These are phyloP conservation scores for Ambrosiella cleistominuta DNA, from an alignment of 2,329 filamentous ascomycete genomes.

Conservation along the genomic window DNA sequence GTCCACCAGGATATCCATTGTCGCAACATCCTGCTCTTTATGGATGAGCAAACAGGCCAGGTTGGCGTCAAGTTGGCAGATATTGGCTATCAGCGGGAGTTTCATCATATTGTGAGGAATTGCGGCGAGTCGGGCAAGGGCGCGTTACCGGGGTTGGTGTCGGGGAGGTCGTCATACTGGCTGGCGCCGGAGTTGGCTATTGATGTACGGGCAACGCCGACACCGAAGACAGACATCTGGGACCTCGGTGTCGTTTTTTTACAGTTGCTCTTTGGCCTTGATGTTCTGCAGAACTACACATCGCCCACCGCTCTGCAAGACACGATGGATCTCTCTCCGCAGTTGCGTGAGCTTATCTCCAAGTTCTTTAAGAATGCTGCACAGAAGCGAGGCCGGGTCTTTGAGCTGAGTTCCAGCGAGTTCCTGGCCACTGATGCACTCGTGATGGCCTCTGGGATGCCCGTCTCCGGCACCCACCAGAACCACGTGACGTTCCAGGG, in stretches of 20 bases:
- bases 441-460: slow-evolving; percentile 28
- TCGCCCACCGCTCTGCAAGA: slow-evolving; percentile 61
- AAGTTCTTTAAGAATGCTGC: slow-evolving; percentile 74
- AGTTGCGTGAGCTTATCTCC: slow-evolving; percentile 61
- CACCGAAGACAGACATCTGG: slow-evolving; percentile 81
- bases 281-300: slow-evolving; percentile 57
- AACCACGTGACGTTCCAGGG: not conserved
- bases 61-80: slow-evolving; percentile 60
- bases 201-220: slow-evolving; percentile 43
- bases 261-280: slow-evolving; percentile 83
- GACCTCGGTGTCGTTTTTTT: slow-evolving; percentile 80
- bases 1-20: slow-evolving; percentile 70
- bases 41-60: slow-evolving; percentile 44
- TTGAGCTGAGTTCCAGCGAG: slow-evolving; percentile 48
- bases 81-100: slow-evolving; percentile 49
- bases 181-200: slow-evolving; percentile 57
- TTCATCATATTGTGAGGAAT: slow-evolving; percentile 41
- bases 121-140: slow-evolving; percentile 27
- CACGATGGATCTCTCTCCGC: slow-evolving; percentile 51
- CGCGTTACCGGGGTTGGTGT: slow-evolving; percentile 31
- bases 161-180: slow-evolving; percentile 67
- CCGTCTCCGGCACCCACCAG: slow-evolving; percentile 21
- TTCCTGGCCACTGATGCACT: slow-evolving; percentile 49
- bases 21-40: slow-evolving; percentile 61
- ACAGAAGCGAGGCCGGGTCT: slow-evolving; percentile 70